Evolutionary conservation across 108 stramenopile species (phyloP), one percentile per base, ranked within the genome.

Genomic region (Skeletonema potamos): DNA sequence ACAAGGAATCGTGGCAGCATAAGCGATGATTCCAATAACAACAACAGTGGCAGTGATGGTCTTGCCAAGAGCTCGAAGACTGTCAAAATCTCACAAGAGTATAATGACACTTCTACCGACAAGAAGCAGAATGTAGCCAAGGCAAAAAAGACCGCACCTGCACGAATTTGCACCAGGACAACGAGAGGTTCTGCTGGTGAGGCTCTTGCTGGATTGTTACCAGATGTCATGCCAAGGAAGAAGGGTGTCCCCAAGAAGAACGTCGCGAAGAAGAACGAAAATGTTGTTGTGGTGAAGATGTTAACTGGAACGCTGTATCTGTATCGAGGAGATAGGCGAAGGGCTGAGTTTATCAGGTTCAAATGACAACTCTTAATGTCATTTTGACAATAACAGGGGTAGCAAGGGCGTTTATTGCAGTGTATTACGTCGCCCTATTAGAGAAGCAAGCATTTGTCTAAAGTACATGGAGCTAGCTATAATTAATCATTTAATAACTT

Each of bases 221-320:
- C 54, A 54, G 39, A 59, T 46, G 39, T 51, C 22, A 51, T 51
- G 48, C 48, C 48, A 22, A 5, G 48, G 22, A 75, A 68, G 33
- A 75, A 62, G 36, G 34, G 26, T 24, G 48, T 55, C 48, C 68
- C 72, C 39, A 60, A 29, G 20, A 83, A 77, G 58, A 69, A 55
- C 60, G 66, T 62, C 30, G n/a, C n/a, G n/a, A 76, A 71, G 61
- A 72, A 84, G 56, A 48, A 82, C 55, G 82, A 76, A 4, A 72
- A 74, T 58, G 84, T 86, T 17, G 72, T 67, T n/a, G 74, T 84
- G 34, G 78, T 89, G 20, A 77, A 83, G 54, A 74, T 87, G 76
- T 67, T 83, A 15, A 89, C 88, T 32, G 88, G 88, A 30, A 87
- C 80, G 17, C 70, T 89, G 33, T 89, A 87, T 60, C 70, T 89